These are phyloP conservation scores for Annulohypoxylon bovei DNA, from an alignment of 495 filamentous ascomycete genomes.

Conservation along the genomic window DNA sequence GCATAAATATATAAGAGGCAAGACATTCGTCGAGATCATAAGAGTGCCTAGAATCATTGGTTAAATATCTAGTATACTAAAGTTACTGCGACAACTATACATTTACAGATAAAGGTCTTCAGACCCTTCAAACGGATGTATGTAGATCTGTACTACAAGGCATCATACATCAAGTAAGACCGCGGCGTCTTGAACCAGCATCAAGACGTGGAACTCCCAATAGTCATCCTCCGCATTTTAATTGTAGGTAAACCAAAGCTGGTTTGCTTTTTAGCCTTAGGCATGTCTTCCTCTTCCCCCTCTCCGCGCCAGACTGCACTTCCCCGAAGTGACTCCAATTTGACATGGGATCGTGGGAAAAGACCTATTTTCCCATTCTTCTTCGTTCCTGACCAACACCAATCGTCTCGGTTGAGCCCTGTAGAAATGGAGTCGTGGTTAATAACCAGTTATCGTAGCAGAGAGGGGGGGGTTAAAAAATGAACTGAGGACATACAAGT, in stretches of 20 bases:
- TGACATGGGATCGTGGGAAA: conserved; percentile 48
- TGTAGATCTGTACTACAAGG: neutral
- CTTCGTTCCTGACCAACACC: conserved; percentile 59
- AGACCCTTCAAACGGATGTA: too few species aligned
- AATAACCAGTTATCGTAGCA: neutral
- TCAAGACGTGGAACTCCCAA: conserved; percentile 34
- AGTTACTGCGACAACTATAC: neutral
- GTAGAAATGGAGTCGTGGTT: neutral
- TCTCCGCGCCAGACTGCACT: conserved; percentile 19
- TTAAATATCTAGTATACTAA: neutral
- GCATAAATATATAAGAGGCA: too few species aligned
- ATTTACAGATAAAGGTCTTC: too few species aligned
- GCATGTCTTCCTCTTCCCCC: conserved; percentile 14
- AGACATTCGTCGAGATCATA: neutral
- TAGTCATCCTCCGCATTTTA: conserved; percentile 41
- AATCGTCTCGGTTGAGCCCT: conserved; percentile 53
- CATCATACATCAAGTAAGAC: neutral
- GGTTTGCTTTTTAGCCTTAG: conserved; percentile 27
- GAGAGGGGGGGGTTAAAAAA: neutral
- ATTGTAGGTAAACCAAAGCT: conserved; percentile 32
- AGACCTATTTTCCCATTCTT: conserved; percentile 55
- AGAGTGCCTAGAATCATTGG: neutral
- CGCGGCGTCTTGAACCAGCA: neutral
- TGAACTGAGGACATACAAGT: conserved; percentile 43
- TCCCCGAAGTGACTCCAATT: conserved; percentile 29